Conservation (phyloP, 1,139 yeast species). For the Hyphopichia wangnamkhiaoensis region DNA sequence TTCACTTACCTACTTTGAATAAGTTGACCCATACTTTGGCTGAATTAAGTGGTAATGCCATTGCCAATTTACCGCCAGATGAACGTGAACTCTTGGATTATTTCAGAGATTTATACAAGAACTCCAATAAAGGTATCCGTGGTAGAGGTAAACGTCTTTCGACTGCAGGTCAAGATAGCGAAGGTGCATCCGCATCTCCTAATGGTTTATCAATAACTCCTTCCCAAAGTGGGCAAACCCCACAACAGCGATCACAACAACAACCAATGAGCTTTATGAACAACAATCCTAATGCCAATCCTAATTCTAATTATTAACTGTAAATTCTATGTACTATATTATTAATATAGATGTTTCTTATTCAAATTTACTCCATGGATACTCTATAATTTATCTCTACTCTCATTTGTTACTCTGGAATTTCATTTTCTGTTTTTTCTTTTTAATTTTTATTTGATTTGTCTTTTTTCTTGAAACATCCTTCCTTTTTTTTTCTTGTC, state of each 20-base stretch:
- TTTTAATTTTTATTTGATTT: background rate
- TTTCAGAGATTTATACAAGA: conserved; percentile 79
- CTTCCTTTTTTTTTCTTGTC: background rate
- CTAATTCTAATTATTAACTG: conserved; percentile 1
- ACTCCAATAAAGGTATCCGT: conserved; percentile 85
- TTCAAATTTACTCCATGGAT: background rate
- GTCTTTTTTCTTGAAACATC: background rate
- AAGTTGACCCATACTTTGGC: conserved; percentile 66
- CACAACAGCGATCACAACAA: conserved; percentile 1
- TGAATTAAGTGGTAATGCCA: conserved; percentile 47
- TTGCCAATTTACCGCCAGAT: conserved; percentile 53
- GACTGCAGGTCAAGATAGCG: background rate
- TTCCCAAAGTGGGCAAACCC: background rate
- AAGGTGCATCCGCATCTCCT: background rate
- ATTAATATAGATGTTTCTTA: background rate
- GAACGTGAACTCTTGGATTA: conserved; percentile 73
- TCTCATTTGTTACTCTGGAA: background rate
- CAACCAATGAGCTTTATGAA: conserved; percentile 5
- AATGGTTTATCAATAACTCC: conserved; percentile 1
- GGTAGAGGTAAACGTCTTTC: conserved; percentile 68
- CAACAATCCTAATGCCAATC: background rate
- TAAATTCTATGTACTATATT: conserved; percentile 2
- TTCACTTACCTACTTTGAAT: conserved; percentile 72
- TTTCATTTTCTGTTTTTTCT: background rate
- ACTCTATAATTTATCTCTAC: background rate